Percentiles rank a stretch among this genome's conserved stretches.
Conservation (phyloP, 2,329 filamentous ascomycete genomes). For the Colletotrichum falcatum region DNA sequence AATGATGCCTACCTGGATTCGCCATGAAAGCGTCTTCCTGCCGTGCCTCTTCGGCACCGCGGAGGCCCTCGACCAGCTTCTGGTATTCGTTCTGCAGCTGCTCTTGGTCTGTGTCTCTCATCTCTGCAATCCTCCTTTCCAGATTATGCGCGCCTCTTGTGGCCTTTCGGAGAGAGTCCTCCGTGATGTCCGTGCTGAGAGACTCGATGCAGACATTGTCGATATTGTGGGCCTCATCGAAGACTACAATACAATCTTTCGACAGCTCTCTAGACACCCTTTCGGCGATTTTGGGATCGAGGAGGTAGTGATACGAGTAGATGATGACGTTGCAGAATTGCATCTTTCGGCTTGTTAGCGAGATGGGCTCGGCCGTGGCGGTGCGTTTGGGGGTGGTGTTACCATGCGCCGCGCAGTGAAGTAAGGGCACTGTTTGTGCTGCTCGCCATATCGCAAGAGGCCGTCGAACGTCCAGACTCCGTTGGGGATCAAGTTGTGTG, state of each 20-base stretch:
- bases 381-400: conserved; percentile 25
- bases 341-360: conserved; percentile 70
- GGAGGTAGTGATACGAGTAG: conserved; percentile 97
- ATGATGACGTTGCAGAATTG: conserved; percentile 99
- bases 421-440: conserved; percentile 97
- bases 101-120: conserved; percentile 95
- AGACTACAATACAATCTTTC: conserved; percentile 98
- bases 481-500: conserved; percentile 92
- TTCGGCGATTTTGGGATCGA: conserved; percentile 98
- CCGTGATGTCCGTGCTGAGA: conserved; percentile 94
- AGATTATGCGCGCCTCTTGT: conserved; percentile 91
- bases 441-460: conserved; percentile 88
- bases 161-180: conserved; percentile 92
- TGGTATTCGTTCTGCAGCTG: conserved; percentile 96
- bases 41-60: conserved; percentile 87
- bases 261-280: conserved; percentile 94
- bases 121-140: conserved; percentile 89
- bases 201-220: conserved; percentile 99
- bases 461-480: conserved; percentile 97
- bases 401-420: conserved; percentile 96
- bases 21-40: conserved; percentile 98
- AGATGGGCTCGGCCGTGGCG: neutral
- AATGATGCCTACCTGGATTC: conserved; percentile 73
- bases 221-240: conserved; percentile 99
- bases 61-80: conserved; percentile 91